A percentile compares a stretch with the other conserved stretches of the same genome.
Conservation (phyloP, 2,329 filamentous ascomycete genomes). For the Cercospora sp. region DNA sequence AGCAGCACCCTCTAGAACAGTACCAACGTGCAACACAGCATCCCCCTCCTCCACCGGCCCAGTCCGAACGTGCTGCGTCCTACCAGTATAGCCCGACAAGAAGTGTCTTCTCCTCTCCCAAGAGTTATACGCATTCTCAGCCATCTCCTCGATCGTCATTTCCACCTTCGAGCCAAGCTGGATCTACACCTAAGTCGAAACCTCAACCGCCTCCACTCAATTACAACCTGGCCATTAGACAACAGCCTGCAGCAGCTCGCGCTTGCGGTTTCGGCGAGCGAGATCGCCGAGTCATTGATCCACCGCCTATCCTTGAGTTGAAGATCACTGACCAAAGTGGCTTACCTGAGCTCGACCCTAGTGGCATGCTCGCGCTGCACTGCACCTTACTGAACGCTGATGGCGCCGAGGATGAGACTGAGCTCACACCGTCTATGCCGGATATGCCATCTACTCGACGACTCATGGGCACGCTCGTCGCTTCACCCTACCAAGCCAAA, state of each 20-base stretch:
- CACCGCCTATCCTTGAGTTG: constrained; percentile 78
- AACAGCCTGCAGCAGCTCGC: constrained; percentile 75
- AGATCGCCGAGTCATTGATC: constrained; percentile 78
- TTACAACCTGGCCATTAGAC: constrained; percentile 63
- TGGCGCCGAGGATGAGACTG: constrained; percentile 67
- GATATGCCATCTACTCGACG: constrained; percentile 69
- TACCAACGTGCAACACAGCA: constrained; percentile 17
- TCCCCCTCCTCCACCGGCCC: constrained; percentile 16
- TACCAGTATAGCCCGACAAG: constrained; percentile 24
- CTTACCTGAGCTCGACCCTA: constrained; percentile 61
- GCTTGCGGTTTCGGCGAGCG: constrained; percentile 82
- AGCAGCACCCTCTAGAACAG: constrained; percentile 13
- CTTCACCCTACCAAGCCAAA: constrained; percentile 72
- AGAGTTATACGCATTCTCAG: constrained; percentile 30
- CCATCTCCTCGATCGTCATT: constrained; percentile 32
- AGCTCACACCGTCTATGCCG: constrained; percentile 47
- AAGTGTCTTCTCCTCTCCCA: constrained; percentile 28
- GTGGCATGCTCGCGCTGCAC: constrained; percentile 62
- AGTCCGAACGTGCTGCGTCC: constrained; percentile 9
- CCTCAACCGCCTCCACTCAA: constrained; percentile 34
- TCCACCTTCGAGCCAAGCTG: constrained; percentile 14
- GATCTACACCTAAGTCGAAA: constrained; percentile 12
- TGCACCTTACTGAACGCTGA: constrained; percentile 74
- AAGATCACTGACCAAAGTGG: constrained; percentile 61
- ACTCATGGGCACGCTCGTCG: constrained; percentile 77